Base-by-base conservation (phyloP, 1,139 yeast genomes). In the Lodderomyces jiufengensis region DNA sequence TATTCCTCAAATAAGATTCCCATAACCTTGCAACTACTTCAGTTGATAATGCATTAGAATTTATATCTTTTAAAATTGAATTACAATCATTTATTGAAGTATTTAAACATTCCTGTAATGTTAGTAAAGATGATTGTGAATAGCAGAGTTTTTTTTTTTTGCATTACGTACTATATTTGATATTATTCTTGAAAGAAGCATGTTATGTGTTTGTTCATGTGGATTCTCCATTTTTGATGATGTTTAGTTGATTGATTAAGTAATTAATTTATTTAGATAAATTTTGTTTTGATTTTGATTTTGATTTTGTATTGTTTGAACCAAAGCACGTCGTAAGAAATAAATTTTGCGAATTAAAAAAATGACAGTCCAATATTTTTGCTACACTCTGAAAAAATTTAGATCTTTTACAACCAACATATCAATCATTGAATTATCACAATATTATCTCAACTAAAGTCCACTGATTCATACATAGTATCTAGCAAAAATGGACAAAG, bases 151-250 rank as follows among this genome's bases (percentile, higher is more conserved):
- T 21, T 21, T 8, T 9, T 15, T 28, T 13, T n/a, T n/a, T n/a
- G n/a, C n/a, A 14, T 20, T 18, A 73, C 84, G 30, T 68, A 78
- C 87, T 59, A 85, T 78, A 48, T 85, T 85, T 54, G 76, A 78
- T 38, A 84, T 79, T 25, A 87, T 84, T 45, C 96, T 76, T 16
- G 87, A 75, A 40, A 85, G 68, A 29, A 87, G 66, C 12, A 88
- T 88, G 44, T 78, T 82, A 52, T 88, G 96, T 7, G 79, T 85
- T 52, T 84, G 86, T 50, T 85, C 95, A 53, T 87, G 94, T 3
- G 96, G 97, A 51, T 87, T 87, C 61, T 85, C 92, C 95, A 85
- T 83, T 18, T 23, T 37, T 9, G 22, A 9, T 23, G 32, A 10
- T 28, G 24, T n/a, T 10, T 4, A 18, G 20, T 5, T 25, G 11